Base-by-base conservation (phyloP, 306 rosid species). In the Sesbania bispinosa region DNA sequence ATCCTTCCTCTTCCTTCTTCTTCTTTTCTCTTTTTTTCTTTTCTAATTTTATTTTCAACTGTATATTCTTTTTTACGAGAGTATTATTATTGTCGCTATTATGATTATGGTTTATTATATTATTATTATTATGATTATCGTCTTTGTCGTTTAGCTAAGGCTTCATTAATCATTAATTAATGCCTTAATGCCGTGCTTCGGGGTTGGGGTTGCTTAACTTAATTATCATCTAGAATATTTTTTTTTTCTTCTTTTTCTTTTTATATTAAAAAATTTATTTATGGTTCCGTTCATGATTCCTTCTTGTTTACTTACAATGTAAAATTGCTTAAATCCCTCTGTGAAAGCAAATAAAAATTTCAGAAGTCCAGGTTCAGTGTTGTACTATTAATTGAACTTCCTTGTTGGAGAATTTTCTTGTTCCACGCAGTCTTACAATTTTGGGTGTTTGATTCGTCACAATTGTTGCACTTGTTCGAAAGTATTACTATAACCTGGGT, bases 101-200 rank as follows among this genome's bases (percentile, higher is more conserved):
- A 39, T 69, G 45, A 69, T 53, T 62, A 33, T 53, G 19, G 7
- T 19, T 69, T 23, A 21, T 20, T 21, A 4, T 21, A n/a, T 69
- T 23, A 21, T 20, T 21, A 4, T 21, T 13, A 3, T 59, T 42
- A 39, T 69, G 45, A 69, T 53, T 62, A 33, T 53, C 23, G 7
- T 19, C 2, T 75, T 76, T 67, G 77, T 79, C 77, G 75, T 79
- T 57, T 76, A 57, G 76, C 26, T 3, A 21, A 10, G 14, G 18
- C n/a, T 62, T 78, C 27, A 55, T 63, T 77, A 39, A 72, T 26
- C 2, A n/a, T n/a, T n/a, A n/a, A n/a, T n/a, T 7, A 35, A 1
- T 2, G 1, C 10, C 45, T 74, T 72, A 75, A 57, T 21, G 14
- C 35, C 33, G 33, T 64, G 32, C 16, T 69, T 39, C 29, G 27